phyloP scores from a whole-genome alignment of 495 filamentous ascomycete genomes.

The Neurospora pannonica region DNA sequence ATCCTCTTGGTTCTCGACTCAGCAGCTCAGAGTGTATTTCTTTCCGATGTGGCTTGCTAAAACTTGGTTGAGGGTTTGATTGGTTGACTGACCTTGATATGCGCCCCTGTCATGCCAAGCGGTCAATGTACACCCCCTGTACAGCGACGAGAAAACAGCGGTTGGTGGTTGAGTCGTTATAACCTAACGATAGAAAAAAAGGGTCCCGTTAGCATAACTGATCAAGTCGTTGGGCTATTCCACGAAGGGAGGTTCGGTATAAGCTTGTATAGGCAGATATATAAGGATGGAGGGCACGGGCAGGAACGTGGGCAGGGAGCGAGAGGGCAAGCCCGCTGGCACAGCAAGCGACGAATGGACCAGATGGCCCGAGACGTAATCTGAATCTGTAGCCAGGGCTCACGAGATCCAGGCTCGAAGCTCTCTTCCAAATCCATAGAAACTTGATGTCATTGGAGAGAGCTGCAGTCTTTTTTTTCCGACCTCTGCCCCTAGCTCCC shows the following conservation, averaged over 20 bases:
- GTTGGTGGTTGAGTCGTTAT: slow-evolving; percentile 1
- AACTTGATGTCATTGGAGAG: not conserved
- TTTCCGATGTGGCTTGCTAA: slow-evolving; percentile 10
- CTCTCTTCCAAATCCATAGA: not conserved
- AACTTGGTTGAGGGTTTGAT: slow-evolving; percentile 16
- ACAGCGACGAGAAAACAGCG: slow-evolving; percentile 3
- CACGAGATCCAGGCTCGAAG: not conserved
- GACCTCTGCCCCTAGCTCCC: not conserved
- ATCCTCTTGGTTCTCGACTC: not conserved
- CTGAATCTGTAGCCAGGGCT: not conserved
- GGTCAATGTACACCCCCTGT: slow-evolving; percentile 17
- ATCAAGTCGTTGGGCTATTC: not conserved
- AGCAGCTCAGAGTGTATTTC: not conserved
- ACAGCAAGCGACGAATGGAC: not conserved
- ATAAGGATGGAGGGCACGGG: not conserved
- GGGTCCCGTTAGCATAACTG: slow-evolving; percentile 10
- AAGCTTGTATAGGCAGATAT: not conserved
- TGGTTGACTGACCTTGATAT: slow-evolving; percentile 22
- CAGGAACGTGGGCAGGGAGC: not conserved
- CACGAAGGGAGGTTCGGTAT: not conserved
- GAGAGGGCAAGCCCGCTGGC: not conserved
- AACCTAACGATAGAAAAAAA: slow-evolving; percentile 4
- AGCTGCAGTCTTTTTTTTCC: not conserved
- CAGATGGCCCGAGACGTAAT: not conserved
- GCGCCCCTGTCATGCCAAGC: slow-evolving; percentile 24